A percentile compares a stretch with the other conserved stretches of the same genome.
Evolutionary conservation across 805 yeast species (phyloP).

Genomic region (Starmerella kuoi): DNA sequence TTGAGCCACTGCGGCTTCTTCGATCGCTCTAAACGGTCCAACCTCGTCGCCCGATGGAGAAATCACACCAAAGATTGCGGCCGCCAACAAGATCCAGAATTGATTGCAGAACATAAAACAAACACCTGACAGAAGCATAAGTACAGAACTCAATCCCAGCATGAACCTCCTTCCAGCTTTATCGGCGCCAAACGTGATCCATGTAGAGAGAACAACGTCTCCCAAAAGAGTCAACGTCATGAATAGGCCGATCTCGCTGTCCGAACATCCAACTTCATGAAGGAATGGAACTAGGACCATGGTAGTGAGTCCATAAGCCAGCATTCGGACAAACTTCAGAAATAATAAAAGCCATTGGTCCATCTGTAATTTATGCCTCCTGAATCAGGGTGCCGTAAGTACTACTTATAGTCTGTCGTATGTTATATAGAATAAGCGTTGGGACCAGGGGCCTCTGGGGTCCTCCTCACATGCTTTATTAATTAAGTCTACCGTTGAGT

Average conservation of each 20-base stretch:
- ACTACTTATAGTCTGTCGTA: no score
- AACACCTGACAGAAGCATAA: conserved; percentile 59
- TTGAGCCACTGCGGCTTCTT: conserved; percentile 73
- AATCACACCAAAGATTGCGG: conserved; percentile 74
- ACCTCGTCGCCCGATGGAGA: conserved; percentile 86
- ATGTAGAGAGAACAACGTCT: conserved; percentile 58
- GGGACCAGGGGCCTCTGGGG: no score
- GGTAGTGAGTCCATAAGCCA: conserved; percentile 68
- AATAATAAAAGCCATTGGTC: conserved; percentile 57
- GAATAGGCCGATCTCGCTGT: conserved; percentile 55
- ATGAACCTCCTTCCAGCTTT: conserved; percentile 53
- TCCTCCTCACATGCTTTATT: no score
- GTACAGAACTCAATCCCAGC: conserved; percentile 46
- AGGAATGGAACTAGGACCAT: conserved; percentile 64
- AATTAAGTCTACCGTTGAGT: no score
- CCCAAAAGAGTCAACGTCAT: conserved; percentile 75
- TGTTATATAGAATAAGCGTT: no score
- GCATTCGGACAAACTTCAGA: conserved; percentile 57
- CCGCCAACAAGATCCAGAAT: conserved; percentile 44
- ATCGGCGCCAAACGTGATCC: conserved; percentile 69
- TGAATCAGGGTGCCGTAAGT: no score
- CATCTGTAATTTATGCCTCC: no score
- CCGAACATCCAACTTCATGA: conserved; percentile 41
- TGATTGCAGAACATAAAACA: conserved; percentile 47
- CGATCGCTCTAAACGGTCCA: conserved; percentile 80